Percentiles rank a stretch among this genome's conserved stretches.
phyloP scores from a whole-genome alignment of 352 stramenopile genomes.

The Aphanomyces astaci region DNA sequence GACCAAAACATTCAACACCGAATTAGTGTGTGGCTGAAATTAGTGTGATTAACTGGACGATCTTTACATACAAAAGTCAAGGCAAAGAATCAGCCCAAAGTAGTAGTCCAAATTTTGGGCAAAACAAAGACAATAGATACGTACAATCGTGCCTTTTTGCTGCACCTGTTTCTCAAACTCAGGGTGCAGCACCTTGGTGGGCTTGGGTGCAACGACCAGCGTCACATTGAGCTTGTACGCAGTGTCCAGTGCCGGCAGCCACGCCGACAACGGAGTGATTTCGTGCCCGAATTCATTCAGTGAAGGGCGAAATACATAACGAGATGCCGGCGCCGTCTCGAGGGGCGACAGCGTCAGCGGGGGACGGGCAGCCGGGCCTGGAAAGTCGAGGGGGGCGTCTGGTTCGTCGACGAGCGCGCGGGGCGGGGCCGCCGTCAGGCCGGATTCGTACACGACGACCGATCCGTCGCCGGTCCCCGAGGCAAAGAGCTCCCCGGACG shows the following conservation, averaged over 20 bases:
- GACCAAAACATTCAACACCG: too few relatives aligned
- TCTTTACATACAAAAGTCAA: too few relatives aligned
- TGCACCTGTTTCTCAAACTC: slow-evolving; percentile 10
- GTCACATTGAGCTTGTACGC: slow-evolving; percentile 14
- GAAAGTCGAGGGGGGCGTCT: not conserved
- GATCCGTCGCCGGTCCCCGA: not conserved
- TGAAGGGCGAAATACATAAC: slow-evolving; percentile 18
- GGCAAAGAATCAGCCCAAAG: too few relatives aligned
- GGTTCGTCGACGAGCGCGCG: slow-evolving; percentile 7
- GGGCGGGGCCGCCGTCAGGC: not conserved
- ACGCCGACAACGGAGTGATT: slow-evolving; percentile 10
- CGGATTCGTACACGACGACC: slow-evolving; percentile 7
- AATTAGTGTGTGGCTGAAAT: too few relatives aligned
- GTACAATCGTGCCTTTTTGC: slow-evolving; percentile 21
- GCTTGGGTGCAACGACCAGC: slow-evolving; percentile 16
- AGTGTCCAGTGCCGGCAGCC: slow-evolving; percentile 13
- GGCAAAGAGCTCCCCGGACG: slow-evolving; percentile 11
- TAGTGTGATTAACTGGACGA: too few relatives aligned
- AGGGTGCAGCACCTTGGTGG: slow-evolving; percentile 15
- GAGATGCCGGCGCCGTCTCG: slow-evolving; percentile 16
- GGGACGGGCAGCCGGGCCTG: not conserved
- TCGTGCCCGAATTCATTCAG: slow-evolving; percentile 12
- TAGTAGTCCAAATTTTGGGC: too few relatives aligned
- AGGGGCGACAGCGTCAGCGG: slow-evolving; percentile 18
- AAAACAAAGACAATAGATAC: too few relatives aligned